Evolutionary conservation across 306 rosid species (phyloP), one percentile per base, ranked within the genome.

Genomic region (Adenanthera pavonina): DNA sequence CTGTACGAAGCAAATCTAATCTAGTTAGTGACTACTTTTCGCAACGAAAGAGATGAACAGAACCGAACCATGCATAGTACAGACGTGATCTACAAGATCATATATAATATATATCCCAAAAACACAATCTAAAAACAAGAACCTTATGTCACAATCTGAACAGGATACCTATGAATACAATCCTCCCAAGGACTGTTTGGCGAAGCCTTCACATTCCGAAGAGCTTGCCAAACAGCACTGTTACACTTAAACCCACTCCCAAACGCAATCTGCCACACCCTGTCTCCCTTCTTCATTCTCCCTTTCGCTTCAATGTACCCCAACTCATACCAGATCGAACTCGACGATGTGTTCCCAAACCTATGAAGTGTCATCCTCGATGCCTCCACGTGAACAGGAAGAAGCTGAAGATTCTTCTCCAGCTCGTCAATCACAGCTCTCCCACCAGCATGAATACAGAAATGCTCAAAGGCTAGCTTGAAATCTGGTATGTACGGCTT

Each of bases 211-310:
- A 92, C 90, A 76, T 82, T 75, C 72, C 84, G 72, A n/a, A 92
- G 82, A 9, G 94, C 97, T 53, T 87, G 72, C 97, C 97, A 90
- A 14, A 90, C 93, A 0, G 92, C 94, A 72, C 93, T 92, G 80
- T 90, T 92, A 70, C 97, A 92, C 86, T 90, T 92, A 59, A 90
- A 87, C 10, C 94, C 94, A 25, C 94, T 92, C 0, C 94, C 97
- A 30, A 89, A 90, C 3, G 91, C 94, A 69, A 89, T 89, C 85
- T 90, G 97, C 97, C 97, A 90, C 2, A 92, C 85, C 0, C 89
- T 46, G 62, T 89, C 86, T 7, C 90, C 87, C 69, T 81, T 88
- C 49, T 75, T 82, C 80, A 90, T 79, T 60, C 87, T 87, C 2
- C 89, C 83, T 52, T 92, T 92, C 1, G 91, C 92, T 69, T 92